phyloP scores from a whole-genome alignment of 2,329 filamentous ascomycete species.

The Fusarium subtropicale region DNA sequence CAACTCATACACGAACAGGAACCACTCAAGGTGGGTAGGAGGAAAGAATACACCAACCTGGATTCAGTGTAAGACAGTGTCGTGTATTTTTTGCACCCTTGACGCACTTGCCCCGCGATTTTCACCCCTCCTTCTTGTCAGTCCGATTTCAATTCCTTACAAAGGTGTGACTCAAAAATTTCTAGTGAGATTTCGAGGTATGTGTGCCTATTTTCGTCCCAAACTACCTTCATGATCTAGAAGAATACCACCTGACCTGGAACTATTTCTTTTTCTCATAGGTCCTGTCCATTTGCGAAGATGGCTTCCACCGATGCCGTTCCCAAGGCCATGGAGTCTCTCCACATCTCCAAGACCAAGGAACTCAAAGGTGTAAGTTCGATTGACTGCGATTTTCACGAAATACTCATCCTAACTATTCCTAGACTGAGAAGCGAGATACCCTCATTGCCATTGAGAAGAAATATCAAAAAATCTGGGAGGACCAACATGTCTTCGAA shows the following conservation, averaged over 20 bases:
- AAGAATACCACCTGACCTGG: slow-evolving; percentile 15
- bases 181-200: slow-evolving; percentile 43
- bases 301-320: slow-evolving; percentile 59
- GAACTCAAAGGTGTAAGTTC: slow-evolving; percentile 67
- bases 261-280: slow-evolving; percentile 1
- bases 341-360: slow-evolving; percentile 69
- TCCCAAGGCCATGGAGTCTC: slow-evolving; percentile 62
- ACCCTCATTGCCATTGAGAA: slow-evolving; percentile 85
- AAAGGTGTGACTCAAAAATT: slow-evolving; percentile 51
- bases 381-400: slow-evolving; percentile 2
- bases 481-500: slow-evolving; percentile 75
- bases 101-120: slow-evolving; percentile 51
- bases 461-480: slow-evolving; percentile 83
- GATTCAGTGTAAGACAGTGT: neutral
- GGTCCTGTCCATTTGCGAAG: slow-evolving; percentile 48
- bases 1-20: neutral
- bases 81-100: slow-evolving; percentile 12
- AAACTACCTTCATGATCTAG: neutral
- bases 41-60: neutral
- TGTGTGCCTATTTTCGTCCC: slow-evolving; percentile 10
- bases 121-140: slow-evolving; percentile 51
- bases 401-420: slow-evolving; percentile 31
- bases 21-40: neutral
- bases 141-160: slow-evolving; percentile 35
- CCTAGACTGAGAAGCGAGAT: slow-evolving; percentile 86